Conservation (phyloP, 2,329 filamentous ascomycete species). For the Furcasterigmium furcatum region DNA sequence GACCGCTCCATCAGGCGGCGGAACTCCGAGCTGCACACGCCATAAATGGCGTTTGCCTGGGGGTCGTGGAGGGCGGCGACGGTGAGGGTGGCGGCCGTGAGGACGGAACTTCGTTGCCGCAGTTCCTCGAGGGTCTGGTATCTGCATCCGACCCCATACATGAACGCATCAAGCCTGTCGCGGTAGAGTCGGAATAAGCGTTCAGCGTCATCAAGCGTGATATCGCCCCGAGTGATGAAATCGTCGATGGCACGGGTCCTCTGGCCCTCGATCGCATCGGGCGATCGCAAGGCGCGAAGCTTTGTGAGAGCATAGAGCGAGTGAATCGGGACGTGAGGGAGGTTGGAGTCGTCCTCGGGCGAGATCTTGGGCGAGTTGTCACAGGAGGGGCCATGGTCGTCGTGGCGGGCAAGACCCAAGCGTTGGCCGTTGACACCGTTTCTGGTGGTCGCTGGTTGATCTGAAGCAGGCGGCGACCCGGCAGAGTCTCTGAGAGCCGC, state of each 20-base stretch:
- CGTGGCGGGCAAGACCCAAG: slow-evolving; percentile 4
- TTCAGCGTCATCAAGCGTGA: slow-evolving; percentile 45
- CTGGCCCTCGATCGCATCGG: slow-evolving; percentile 16
- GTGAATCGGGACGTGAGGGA: slow-evolving; percentile 33
- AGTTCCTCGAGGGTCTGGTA: slow-evolving; percentile 47
- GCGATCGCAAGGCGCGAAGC: slow-evolving; percentile 29
- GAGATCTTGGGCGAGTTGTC: slow-evolving; percentile 17
- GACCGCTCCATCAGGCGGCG: slow-evolving; percentile 47
- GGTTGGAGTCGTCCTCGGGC: slow-evolving; percentile 24
- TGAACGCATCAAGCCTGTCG: slow-evolving; percentile 44
- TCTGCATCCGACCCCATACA: slow-evolving; percentile 47
- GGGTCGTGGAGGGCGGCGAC: slow-evolving; percentile 57
- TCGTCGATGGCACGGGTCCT: slow-evolving; percentile 16
- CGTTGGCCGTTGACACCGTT: neutral
- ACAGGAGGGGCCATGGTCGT: slow-evolving; percentile 14
- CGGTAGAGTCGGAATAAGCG: slow-evolving; percentile 48
- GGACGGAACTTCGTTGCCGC: slow-evolving; percentile 49
- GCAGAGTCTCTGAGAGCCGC: slow-evolving; percentile 2
- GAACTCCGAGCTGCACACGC: slow-evolving; percentile 51
- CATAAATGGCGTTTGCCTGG: slow-evolving; percentile 46
- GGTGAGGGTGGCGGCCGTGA: slow-evolving; percentile 53
- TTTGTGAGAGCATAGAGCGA: slow-evolving; percentile 34
- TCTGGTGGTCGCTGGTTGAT: neutral
- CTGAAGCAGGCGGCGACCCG: slow-evolving; percentile 2
- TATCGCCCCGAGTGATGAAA: slow-evolving; percentile 32